Evolutionary conservation across 257 asterid species (phyloP), one percentile per base, ranked within the genome.

Genomic region (Cynanchum wilfordii): DNA sequence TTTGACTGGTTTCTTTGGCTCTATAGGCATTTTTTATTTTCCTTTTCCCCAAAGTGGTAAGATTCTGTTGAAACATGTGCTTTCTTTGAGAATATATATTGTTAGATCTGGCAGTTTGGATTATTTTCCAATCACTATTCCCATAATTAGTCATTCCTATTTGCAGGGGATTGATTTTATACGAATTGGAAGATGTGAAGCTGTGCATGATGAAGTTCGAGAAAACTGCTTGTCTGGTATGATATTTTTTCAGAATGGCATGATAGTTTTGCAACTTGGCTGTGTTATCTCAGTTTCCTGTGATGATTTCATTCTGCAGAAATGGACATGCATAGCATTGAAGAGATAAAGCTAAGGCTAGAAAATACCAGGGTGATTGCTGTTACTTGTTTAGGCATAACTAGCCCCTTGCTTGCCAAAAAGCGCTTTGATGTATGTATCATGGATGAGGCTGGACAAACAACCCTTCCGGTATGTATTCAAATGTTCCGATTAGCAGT

Each of bases 401-500:
- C 80, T 66, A 89, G 95, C 81, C 99, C 98, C 50, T 82, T 94
- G 83, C 97, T 94, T 59, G 82, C 89, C 55, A 87, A 82, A 76
- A 91, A 87, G 86, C 90, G 84, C 81, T 94, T 94, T 81, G 99
- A 91, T 82, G 73, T 91, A 73, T 94, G 99, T 89, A 89, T 94
- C 85, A 91, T 94, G 98, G 99, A 94, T 84, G 98, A 94, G 84
- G 99, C 99, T 65, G 99, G 99, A 76, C 99, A 94, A 81, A 91
- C 88, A 76, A 89, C 99, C 33, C 84, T 94, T 55, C 98, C 99
- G 82, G 99, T 94, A 87, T 67, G 74, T 82, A 49, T 76, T 52
- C 55, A 25, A 44, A 47, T 36, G 59, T 57, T 47, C 64, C 29
- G 25, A 29, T 3, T 4, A 47, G 64, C 20, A 13, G 38, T 45